Conservation (phyloP, 768 basidiomycete species). For the Lactifluus volemus region DNA sequence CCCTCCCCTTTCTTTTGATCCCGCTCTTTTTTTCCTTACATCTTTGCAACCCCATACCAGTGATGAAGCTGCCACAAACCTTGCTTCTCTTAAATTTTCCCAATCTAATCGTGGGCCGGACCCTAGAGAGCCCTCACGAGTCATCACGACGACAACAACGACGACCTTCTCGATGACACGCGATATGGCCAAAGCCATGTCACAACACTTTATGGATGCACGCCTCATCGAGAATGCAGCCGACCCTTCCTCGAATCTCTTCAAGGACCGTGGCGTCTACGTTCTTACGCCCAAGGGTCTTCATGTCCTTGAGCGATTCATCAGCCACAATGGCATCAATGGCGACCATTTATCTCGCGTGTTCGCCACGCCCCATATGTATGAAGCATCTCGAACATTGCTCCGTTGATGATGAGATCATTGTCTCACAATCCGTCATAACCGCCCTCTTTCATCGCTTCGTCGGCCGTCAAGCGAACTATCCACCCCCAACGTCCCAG, state of each 20-base stretch:
- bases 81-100: slow-evolving; percentile 94
- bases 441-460: slow-evolving; percentile 97
- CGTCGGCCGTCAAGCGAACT: slow-evolving; percentile 80
- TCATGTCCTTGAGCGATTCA: slow-evolving; percentile 98
- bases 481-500: slow-evolving; percentile 40
- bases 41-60: slow-evolving; percentile 34
- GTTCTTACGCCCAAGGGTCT: slow-evolving; percentile 95
- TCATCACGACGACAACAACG: slow-evolving; percentile 98
- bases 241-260: slow-evolving; percentile 78
- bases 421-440: slow-evolving; percentile 88
- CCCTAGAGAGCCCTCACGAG: slow-evolving; percentile 94
- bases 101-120: slow-evolving; percentile 98
- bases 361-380: slow-evolving; percentile 88
- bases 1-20: slow-evolving; percentile 10
- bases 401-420: slow-evolving; percentile 94
- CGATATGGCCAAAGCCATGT: slow-evolving; percentile 99
- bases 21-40: not conserved
- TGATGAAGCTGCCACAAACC: slow-evolving; percentile 89
- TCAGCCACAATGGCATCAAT: slow-evolving; percentile 97
- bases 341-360: slow-evolving; percentile 86
- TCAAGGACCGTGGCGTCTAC: slow-evolving; percentile 98
- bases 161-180: slow-evolving; percentile 99
- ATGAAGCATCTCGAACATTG: slow-evolving; percentile 97
- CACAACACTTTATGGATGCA: slow-evolving; percentile 99
- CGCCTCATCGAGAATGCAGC: slow-evolving; percentile 95